Evolutionary conservation across 352 stramenopile species (phyloP).

Genomic region (Aphanomyces cochlioides): DNA sequence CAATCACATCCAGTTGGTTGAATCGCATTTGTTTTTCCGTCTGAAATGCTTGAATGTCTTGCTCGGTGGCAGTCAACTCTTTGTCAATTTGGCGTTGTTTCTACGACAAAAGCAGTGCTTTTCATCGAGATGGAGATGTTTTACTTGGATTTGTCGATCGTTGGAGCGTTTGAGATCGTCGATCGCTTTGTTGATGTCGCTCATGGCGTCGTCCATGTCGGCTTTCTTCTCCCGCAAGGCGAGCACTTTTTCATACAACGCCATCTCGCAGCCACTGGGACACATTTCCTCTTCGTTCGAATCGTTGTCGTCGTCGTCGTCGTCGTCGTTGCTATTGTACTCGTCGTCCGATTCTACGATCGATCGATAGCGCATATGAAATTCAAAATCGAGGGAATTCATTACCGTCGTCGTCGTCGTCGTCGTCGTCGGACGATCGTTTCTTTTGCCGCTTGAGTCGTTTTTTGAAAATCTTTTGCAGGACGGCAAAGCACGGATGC

Average conservation of each 20-base stretch:
- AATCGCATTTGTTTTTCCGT: slow-evolving; percentile 92
- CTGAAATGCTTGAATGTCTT: slow-evolving; percentile 90
- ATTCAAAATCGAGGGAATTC: slow-evolving; percentile 2
- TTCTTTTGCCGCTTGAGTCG: slow-evolving; percentile 89
- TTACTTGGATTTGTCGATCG: slow-evolving; percentile 67
- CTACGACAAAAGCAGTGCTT: too few species aligned
- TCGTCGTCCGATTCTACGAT: slow-evolving; percentile 51
- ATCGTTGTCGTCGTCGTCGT: slow-evolving; percentile 88
- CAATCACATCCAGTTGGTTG: slow-evolving; percentile 82
- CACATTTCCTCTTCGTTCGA: slow-evolving; percentile 91
- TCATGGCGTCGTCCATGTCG: slow-evolving; percentile 85
- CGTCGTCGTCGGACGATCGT: slow-evolving; percentile 49
- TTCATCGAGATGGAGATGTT: too few species aligned
- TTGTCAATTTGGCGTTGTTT: slow-evolving; percentile 91
- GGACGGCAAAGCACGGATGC: slow-evolving; percentile 58
- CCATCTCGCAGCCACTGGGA: slow-evolving; percentile 81
- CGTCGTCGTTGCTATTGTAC: slow-evolving; percentile 67
- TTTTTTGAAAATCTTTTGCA: slow-evolving; percentile 90
- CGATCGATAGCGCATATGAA: not conserved
- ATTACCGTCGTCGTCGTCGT: slow-evolving; percentile 53
- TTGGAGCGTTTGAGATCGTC: slow-evolving; percentile 86
- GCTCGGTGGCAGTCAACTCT: slow-evolving; percentile 80
- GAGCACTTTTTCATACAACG: slow-evolving; percentile 90
- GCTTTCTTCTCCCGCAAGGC: slow-evolving; percentile 88
- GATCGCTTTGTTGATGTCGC: slow-evolving; percentile 81